phyloP scores from a whole-genome alignment of 805 yeast genomes.

The Teunomyces funiuensis region DNA sequence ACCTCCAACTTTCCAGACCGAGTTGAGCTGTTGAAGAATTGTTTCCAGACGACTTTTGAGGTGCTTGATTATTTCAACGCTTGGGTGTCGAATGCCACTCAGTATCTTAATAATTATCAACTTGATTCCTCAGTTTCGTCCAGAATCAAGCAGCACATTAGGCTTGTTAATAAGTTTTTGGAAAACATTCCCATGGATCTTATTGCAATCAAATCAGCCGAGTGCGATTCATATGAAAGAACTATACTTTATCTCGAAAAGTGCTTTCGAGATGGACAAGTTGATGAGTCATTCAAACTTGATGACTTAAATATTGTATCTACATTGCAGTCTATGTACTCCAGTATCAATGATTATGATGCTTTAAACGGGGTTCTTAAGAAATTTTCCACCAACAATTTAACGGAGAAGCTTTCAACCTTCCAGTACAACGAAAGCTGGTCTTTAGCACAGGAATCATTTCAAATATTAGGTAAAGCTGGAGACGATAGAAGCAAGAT shows the following conservation, averaged over 20 bases:
- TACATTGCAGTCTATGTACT: slow-evolving; percentile 75
- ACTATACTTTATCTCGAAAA: slow-evolving; percentile 85
- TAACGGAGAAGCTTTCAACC: slow-evolving; percentile 75
- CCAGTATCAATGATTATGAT: slow-evolving; percentile 86
- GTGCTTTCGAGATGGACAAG: slow-evolving; percentile 48
- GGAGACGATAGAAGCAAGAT: slow-evolving; percentile 31
- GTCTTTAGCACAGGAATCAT: slow-evolving; percentile 84
- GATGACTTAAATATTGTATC: slow-evolving; percentile 41
- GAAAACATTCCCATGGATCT: slow-evolving; percentile 60
- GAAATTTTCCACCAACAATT: slow-evolving; percentile 63
- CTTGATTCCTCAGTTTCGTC: slow-evolving; percentile 18
- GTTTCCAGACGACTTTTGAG: slow-evolving; percentile 73
- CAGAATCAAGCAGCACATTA: slow-evolving; percentile 26
- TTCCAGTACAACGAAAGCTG: slow-evolving; percentile 85
- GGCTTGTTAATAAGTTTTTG: slow-evolving; percentile 47
- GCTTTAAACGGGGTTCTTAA: slow-evolving; percentile 84
- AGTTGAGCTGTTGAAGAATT: slow-evolving; percentile 57
- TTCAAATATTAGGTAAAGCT: slow-evolving; percentile 57
- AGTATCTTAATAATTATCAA: slow-evolving; percentile 25
- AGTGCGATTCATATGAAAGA: slow-evolving; percentile 83
- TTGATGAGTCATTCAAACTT: slow-evolving; percentile 22
- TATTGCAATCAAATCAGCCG: slow-evolving; percentile 76
- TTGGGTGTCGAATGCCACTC: slow-evolving; percentile 56
- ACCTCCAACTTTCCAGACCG: slow-evolving; percentile 48
- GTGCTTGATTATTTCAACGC: slow-evolving; percentile 81